phyloP scores from a whole-genome alignment of 2,329 filamentous ascomycete genomes.

The Venturia asperata region DNA sequence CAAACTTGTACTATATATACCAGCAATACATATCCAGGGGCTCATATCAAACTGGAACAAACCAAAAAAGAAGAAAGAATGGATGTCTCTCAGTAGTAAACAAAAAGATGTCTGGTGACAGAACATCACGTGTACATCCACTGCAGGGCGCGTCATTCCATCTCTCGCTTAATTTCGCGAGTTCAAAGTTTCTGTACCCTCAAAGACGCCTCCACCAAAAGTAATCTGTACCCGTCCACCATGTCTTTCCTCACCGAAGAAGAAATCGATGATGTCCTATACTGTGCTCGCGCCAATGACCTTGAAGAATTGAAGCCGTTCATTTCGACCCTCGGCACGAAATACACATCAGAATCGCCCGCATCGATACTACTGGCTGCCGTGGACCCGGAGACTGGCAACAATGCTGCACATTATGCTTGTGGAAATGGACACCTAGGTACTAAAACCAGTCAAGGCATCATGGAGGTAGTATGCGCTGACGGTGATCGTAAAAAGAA shows the following conservation, averaged over 20 bases:
- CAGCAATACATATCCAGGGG: too few relatives aligned
- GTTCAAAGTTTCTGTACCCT: constrained; percentile 4
- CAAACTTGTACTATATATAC: too few relatives aligned
- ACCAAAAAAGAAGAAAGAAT: not conserved
- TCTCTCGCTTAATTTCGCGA: constrained; percentile 7
- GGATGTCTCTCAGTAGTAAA: too few relatives aligned
- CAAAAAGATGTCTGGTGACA: too few relatives aligned
- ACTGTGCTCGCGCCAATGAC: constrained; percentile 75
- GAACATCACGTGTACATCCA: not conserved
- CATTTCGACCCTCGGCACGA: constrained; percentile 54
- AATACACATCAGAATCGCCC: constrained; percentile 53
- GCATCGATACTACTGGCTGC: constrained; percentile 59
- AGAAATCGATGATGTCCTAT: constrained; percentile 85
- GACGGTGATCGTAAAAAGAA: constrained; percentile 17
- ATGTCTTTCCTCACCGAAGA: constrained; percentile 56
- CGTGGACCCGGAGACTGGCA: constrained; percentile 68
- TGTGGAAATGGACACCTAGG: constrained; percentile 81
- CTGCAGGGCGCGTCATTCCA: not conserved
- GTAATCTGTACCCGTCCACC: not conserved
- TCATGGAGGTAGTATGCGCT: not conserved
- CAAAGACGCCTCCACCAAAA: not conserved
- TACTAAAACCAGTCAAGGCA: constrained; percentile 29
- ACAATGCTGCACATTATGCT: constrained; percentile 80
- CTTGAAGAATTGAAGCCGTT: constrained; percentile 56
- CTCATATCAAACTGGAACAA: not conserved